phyloP scores from a whole-genome alignment of 2,329 filamentous ascomycete genomes.

The Alternaria incomplexa region DNA sequence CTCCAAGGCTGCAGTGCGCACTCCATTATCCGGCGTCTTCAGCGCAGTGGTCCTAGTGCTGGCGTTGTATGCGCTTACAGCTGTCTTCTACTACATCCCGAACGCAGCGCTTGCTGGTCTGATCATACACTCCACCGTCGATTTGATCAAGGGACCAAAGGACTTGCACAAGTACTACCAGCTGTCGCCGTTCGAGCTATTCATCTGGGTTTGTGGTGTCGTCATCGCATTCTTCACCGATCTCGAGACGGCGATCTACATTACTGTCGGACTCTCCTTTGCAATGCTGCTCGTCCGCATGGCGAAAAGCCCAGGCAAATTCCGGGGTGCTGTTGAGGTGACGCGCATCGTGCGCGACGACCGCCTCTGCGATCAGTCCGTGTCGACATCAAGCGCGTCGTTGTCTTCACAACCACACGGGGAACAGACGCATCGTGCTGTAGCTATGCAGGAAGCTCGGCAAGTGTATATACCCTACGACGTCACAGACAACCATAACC shows the following conservation, averaged over 20 bases:
- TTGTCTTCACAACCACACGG: constrained; percentile 43
- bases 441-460: neutral
- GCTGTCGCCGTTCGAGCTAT: constrained; percentile 82
- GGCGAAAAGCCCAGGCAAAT: constrained; percentile 33
- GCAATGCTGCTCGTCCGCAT: constrained; percentile 77
- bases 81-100: constrained; percentile 91
- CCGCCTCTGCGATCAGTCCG: constrained; percentile 53
- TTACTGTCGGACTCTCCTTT: constrained; percentile 76
- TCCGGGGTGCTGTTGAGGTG: constrained; percentile 26
- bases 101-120: constrained; percentile 79
- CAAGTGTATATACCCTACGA: constrained; percentile 39
- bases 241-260: constrained; percentile 90
- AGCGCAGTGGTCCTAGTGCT: constrained; percentile 82
- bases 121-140: constrained; percentile 91
- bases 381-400: constrained; percentile 46
- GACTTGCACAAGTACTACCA: constrained; percentile 92
- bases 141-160: constrained; percentile 86
- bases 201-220: constrained; percentile 90
- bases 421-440: neutral
- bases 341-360: constrained; percentile 47
- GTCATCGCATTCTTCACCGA: constrained; percentile 81
- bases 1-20: constrained; percentile 89
- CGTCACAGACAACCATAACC: constrained; percentile 65
- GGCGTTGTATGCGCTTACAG: constrained; percentile 83
- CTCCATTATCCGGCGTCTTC: constrained; percentile 84